Percentiles rank a stretch among this genome's conserved stretches.
Evolutionary conservation across 225 moss, liverwort and hornwort genomes (phyloP).

Genomic region (Polytrichum formosum): DNA sequence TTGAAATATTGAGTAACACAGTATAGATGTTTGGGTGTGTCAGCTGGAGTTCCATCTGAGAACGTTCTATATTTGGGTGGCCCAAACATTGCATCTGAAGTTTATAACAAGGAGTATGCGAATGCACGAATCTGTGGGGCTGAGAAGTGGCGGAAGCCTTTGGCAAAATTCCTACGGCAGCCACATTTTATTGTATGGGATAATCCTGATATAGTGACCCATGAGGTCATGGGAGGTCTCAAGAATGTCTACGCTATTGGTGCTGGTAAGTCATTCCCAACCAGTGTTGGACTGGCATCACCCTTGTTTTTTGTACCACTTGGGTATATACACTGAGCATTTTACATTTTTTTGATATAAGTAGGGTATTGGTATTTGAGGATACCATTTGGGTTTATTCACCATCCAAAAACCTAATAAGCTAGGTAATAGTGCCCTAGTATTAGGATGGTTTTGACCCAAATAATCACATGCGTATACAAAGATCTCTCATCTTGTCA

Average conservation of each 20-base stretch:
- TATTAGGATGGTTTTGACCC: too few relatives aligned
- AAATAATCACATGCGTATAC: too few relatives aligned
- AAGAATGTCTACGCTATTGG: conserved; percentile 72
- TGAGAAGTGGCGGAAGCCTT: conserved; percentile 57
- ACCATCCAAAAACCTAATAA: too few relatives aligned
- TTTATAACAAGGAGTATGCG: conserved; percentile 64
- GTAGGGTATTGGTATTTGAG: too few relatives aligned
- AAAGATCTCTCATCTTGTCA: too few relatives aligned
- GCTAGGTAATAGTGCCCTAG: too few relatives aligned
- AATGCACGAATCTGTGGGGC: conserved; percentile 67
- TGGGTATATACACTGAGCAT: too few relatives aligned
- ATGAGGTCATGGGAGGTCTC: conserved; percentile 71
- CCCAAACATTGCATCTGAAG: conserved; percentile 67
- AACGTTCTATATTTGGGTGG: conserved; percentile 57
- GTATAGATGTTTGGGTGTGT: background rate
- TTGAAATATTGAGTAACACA: too few relatives aligned
- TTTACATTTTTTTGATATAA: too few relatives aligned
- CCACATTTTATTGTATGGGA: conserved; percentile 74
- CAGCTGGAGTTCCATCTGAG: conserved; percentile 55
- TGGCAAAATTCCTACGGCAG: conserved; percentile 54
- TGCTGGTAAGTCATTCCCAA: conserved; percentile 33
- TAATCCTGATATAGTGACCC: conserved; percentile 59
- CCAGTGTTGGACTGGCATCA: background rate
- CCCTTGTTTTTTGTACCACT: too few relatives aligned
- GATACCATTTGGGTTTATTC: too few relatives aligned